Conservation (phyloP, 768 basidiomycete genomes). For the Inosperma sp. region DNA sequence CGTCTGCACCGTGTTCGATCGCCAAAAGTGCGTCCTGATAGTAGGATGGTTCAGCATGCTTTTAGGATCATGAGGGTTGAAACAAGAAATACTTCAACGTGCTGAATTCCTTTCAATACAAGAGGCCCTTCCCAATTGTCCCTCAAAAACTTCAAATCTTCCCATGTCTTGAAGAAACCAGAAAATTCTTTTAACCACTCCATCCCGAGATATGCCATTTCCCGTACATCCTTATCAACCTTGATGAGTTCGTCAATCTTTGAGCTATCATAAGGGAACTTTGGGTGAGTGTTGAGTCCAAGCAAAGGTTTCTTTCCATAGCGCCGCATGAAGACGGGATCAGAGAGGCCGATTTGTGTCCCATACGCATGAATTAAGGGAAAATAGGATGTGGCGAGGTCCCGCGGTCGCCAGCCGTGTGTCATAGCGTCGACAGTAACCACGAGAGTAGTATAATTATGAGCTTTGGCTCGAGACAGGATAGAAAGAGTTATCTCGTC, state of each 20-base stretch:
- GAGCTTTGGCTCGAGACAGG: constrained; percentile 59
- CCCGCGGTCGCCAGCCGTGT: constrained; percentile 75
- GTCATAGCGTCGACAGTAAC: constrained; percentile 73
- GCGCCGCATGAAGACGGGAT: constrained; percentile 73
- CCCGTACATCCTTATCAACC: constrained; percentile 45
- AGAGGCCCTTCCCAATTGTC: constrained; percentile 76
- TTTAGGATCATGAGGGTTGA: no score
- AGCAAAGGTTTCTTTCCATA: constrained; percentile 42
- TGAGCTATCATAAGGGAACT: constrained; percentile 57
- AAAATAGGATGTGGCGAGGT: constrained; percentile 58
- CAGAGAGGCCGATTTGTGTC: constrained; percentile 60
- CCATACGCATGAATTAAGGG: constrained; percentile 67
- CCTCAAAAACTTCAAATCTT: constrained; percentile 62
- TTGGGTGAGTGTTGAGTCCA: constrained; percentile 34
- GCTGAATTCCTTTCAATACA: constrained; percentile 74
- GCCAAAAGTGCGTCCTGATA: constrained; percentile 64
- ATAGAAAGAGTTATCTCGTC: constrained; percentile 61
- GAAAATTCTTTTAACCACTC: constrained; percentile 63
- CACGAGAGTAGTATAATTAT: constrained; percentile 66
- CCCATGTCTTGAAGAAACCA: constrained; percentile 63
- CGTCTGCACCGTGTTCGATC: constrained; percentile 58
- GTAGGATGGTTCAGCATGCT: background rate
- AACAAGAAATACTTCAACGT: constrained; percentile 42
- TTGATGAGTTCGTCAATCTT: constrained; percentile 38
- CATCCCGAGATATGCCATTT: constrained; percentile 44